Percentiles rank a stretch among this genome's conserved stretches.
These are phyloP conservation scores for Mesembryanthemum crystallinum DNA, from an alignment of 148 eudicot genomes.

Conservation along the genomic window DNA sequence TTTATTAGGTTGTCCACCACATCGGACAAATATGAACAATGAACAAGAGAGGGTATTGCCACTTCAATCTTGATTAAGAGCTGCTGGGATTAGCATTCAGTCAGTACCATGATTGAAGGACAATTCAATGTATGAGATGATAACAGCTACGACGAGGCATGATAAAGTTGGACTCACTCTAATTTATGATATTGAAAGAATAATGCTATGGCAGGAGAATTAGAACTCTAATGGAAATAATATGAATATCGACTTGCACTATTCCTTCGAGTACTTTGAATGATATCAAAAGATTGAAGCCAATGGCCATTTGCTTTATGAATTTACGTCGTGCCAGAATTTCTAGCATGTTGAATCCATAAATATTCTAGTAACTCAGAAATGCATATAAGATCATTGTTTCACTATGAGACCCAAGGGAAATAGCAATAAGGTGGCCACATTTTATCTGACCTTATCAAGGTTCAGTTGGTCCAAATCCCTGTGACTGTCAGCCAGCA, in stretches of 20 bases:
- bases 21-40: no score
- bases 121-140: not conserved
- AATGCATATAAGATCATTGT: not conserved
- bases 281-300: not conserved
- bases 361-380: not conserved
- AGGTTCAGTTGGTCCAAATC: constrained; percentile 41
- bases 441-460: constrained; percentile 40
- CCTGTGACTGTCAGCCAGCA: constrained; percentile 32
- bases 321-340: not conserved
- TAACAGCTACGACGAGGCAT: not conserved
- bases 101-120: no score
- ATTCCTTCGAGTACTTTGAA: no score
- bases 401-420: not conserved
- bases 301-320: not conserved
- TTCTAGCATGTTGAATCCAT: not conserved
- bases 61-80: no score
- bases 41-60: not conserved
- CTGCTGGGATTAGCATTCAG: not conserved
- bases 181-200: not conserved
- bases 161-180: not conserved
- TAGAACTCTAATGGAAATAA: not conserved
- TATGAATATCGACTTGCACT: not conserved
- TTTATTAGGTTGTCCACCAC: not conserved
- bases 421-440: not conserved
- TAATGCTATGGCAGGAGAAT: not conserved